Conservation (phyloP, 2,329 filamentous ascomycete genomes). For the Verticillium isaacii region DNA sequence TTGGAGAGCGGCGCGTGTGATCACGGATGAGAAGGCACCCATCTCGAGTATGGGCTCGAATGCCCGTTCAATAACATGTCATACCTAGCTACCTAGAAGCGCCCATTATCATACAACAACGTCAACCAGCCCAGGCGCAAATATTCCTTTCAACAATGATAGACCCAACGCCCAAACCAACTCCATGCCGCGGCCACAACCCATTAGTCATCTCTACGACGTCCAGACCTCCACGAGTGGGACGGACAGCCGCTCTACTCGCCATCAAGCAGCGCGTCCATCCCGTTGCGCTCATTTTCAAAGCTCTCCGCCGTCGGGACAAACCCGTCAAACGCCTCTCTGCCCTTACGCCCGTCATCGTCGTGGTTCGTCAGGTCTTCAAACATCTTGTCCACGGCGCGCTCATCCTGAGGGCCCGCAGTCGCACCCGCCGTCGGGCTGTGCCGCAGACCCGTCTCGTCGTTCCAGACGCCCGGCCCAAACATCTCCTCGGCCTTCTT, state of each 20-base stretch:
- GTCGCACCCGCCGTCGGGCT: neutral
- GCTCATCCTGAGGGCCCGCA: slow-evolving; percentile 20
- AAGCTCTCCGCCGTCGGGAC: slow-evolving; percentile 35
- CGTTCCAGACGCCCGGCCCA: slow-evolving; percentile 43
- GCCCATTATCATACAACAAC: neutral
- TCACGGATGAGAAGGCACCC: neutral
- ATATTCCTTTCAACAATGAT: neutral
- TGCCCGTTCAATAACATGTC: neutral
- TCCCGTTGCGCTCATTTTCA: slow-evolving; percentile 40
- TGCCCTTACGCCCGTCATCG: slow-evolving; percentile 40
- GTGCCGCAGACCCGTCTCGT: slow-evolving; percentile 10
- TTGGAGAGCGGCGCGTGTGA: too few relatives aligned
- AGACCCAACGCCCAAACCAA: neutral
- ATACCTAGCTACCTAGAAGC: neutral
- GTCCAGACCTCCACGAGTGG: neutral
- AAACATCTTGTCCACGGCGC: slow-evolving; percentile 51
- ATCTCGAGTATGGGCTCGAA: neutral
- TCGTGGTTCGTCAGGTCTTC: slow-evolving; percentile 50
- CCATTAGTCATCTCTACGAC: neutral
- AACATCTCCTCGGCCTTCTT: slow-evolving; percentile 46
- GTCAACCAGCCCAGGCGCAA: neutral
- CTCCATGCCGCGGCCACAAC: neutral
- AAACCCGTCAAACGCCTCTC: slow-evolving; percentile 22
- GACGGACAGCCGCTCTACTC: slow-evolving; percentile 22
- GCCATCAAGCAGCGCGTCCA: slow-evolving; percentile 39